Conservation (phyloP, 75 land plant genomes). For the Azolla pinnata region DNA sequence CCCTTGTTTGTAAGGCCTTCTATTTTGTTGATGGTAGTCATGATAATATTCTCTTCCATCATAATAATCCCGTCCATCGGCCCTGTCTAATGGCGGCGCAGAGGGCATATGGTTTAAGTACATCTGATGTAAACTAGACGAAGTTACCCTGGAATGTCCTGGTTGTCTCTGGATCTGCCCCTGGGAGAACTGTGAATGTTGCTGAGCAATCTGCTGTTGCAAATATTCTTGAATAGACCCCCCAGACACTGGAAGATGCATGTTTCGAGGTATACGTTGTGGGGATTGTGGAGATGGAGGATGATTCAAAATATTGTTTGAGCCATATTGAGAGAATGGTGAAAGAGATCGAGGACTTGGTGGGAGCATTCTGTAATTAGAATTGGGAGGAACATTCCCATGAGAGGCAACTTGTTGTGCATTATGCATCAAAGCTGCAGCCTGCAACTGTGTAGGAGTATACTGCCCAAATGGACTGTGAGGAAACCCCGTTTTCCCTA, state of each 20-base stretch:
- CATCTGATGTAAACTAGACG: slow-evolving; percentile 23
- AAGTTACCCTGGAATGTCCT: slow-evolving; percentile 35
- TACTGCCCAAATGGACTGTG: slow-evolving; percentile 2
- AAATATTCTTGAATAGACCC: slow-evolving; percentile 23
- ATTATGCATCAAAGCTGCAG: too few relatives aligned
- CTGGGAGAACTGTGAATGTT: slow-evolving; percentile 44
- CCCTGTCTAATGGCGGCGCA: too few relatives aligned
- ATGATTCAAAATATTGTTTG: slow-evolving; percentile 32
- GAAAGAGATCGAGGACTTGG: slow-evolving; percentile 11
- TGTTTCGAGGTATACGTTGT: slow-evolving; percentile 45
- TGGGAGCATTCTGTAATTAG: slow-evolving; percentile 13
- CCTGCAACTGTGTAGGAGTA: too few relatives aligned
- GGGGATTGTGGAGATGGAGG: slow-evolving; percentile 36
- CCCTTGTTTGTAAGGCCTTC: slow-evolving; percentile 35
- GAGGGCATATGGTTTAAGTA: too few relatives aligned
- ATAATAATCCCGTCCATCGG: slow-evolving; percentile 27
- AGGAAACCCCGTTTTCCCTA: neutral
- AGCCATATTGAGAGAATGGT: slow-evolving; percentile 23
- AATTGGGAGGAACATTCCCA: slow-evolving; percentile 41
- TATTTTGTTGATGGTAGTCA: slow-evolving; percentile 39
- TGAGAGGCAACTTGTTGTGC: slow-evolving; percentile 46
- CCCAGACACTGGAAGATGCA: slow-evolving; percentile 20
- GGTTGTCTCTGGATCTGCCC: slow-evolving; percentile 39
- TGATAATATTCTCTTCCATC: slow-evolving; percentile 44
- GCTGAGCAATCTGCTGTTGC: slow-evolving; percentile 51